phyloP scores from a whole-genome alignment of 2,329 filamentous ascomycete species.

The Tetracladium maxilliforme region DNA sequence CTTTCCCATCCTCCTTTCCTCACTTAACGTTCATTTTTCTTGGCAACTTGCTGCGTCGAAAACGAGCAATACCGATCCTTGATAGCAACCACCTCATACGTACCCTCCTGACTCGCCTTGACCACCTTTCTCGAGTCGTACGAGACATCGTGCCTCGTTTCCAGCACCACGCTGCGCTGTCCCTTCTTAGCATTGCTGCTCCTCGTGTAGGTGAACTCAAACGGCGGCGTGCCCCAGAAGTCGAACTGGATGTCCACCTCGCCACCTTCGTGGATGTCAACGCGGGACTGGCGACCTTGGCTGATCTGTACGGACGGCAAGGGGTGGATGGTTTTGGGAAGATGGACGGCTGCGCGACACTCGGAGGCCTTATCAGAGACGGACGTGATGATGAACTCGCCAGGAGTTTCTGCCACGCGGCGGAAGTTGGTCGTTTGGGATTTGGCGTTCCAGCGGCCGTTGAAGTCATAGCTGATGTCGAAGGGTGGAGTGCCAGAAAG shows the following conservation, averaged over 20 bases:
- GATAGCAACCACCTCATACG: slow-evolving; percentile 93
- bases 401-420: slow-evolving; percentile 82
- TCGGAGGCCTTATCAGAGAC: slow-evolving; percentile 79
- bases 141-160: slow-evolving; percentile 79
- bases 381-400: slow-evolving; percentile 74
- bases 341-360: slow-evolving; percentile 66
- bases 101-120: slow-evolving; percentile 81
- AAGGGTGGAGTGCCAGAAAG: slow-evolving; percentile 86
- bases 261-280: slow-evolving; percentile 94
- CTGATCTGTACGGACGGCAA: slow-evolving; percentile 86
- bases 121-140: slow-evolving; percentile 71
- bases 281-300: slow-evolving; percentile 63
- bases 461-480: slow-evolving; percentile 83
- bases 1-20: neutral
- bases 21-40: neutral
- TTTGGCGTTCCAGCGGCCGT: slow-evolving; percentile 66
- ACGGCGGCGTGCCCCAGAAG: slow-evolving; percentile 89
- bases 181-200: slow-evolving; percentile 71
- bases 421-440: slow-evolving; percentile 73
- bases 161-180: slow-evolving; percentile 66
- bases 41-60: slow-evolving; percentile 56
- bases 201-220: slow-evolving; percentile 93
- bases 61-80: slow-evolving; percentile 89
- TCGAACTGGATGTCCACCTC: slow-evolving; percentile 89
- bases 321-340: slow-evolving; percentile 76